Base-by-base conservation (phyloP, 2,329 filamentous ascomycete genomes). In the Ceratocystis harringtonii region DNA sequence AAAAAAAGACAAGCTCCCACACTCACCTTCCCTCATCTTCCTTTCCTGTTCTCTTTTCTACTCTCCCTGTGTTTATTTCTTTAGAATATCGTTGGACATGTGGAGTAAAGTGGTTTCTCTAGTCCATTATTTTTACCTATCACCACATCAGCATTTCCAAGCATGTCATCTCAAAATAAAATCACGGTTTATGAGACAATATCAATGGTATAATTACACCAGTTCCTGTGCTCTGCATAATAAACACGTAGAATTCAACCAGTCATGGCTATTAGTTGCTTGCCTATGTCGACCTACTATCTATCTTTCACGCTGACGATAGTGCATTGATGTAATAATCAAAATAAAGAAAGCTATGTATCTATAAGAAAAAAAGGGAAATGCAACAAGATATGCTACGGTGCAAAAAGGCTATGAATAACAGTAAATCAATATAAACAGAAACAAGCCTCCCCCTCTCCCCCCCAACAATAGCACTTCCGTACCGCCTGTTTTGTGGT, bases 151-250 rank as follows among this genome's bases (percentile, higher is more conserved):
- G 63, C 63, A 64, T 60, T 58, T 64, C 50, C 55, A 45, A 64
- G 63, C 63, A 64, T 64, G 63, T 64, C 55, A 60, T 58, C 43
- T 57, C 55, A 48, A 57, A 64, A 64, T 64, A 61, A 41, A 64
- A 44, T 58, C 50, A 58, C 48, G 55, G 48, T 19, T 60, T 44
- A 60, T 22, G 41, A 62, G 43, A 30, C 61, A 62, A 62, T 62
- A 10, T 50, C 41, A 8, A 19, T 22, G 17, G 5, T 50, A 3
- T 22, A 19, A 19, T 22, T 8, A 12, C 10, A n/a, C 15, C 5
- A 36, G 25, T 41, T 41, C 17, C 28, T 17, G 28, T 58, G 28
- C 55, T 58, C 30, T 36, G 36, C 12, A 3, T 19, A 8, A 58
- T n/a, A 2, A 58, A 36, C 15, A 15, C 55, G 17, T 36, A 43